Evolutionary conservation across 2,329 filamentous ascomycete species (phyloP), one percentile per base, ranked within the genome.

Genomic region (Pyricularia grisea): DNA sequence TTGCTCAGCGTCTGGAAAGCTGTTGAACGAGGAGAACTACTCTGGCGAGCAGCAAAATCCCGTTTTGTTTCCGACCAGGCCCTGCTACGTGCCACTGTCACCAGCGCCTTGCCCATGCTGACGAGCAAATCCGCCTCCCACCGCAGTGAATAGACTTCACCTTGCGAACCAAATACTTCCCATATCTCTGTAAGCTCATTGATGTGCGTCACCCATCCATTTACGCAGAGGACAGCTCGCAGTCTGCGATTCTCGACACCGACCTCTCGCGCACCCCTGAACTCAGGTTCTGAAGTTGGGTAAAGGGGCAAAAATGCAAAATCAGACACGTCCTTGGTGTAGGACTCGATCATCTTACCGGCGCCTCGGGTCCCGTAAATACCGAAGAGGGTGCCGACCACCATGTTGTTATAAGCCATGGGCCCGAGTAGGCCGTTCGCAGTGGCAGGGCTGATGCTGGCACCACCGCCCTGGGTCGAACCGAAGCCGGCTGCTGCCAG

Each of bases 311-410:
- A 79, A 74, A 98, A 92, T 0, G 88, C 92, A 78, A 97, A 97
- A 75, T 98, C 94, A 74, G 92, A 88, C 20, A 98, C 90, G 72
- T 97, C 93, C 73, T 88, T 89, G 12, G 91, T 87, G 76, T 96
- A 97, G n/a, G 90, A 84, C 72, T 97, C 92, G 84, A 97, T 91
- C 84, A 94, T 92, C 77, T 93, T 90, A 68, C 89, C 88, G 0
- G 91, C 92, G 84, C 97, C 94, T 50, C 90, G 87, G 1, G 90
- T 89, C 63, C 92, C 92, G 76, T 96, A 97, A n/a, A 95, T 92
- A 10, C 95, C 95, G 75, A 98, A 97, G 58, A 98, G 81, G 55
- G 91, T 88, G 20, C 94, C 94, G 33, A 97, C 90, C 61, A 93
- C 82, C 20, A 95, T 86, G 5, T 90, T 87, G 71, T 91, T 95